phyloP scores from a whole-genome alignment of 2,329 filamentous ascomycete genomes.

The Escovopsis sp. region DNA sequence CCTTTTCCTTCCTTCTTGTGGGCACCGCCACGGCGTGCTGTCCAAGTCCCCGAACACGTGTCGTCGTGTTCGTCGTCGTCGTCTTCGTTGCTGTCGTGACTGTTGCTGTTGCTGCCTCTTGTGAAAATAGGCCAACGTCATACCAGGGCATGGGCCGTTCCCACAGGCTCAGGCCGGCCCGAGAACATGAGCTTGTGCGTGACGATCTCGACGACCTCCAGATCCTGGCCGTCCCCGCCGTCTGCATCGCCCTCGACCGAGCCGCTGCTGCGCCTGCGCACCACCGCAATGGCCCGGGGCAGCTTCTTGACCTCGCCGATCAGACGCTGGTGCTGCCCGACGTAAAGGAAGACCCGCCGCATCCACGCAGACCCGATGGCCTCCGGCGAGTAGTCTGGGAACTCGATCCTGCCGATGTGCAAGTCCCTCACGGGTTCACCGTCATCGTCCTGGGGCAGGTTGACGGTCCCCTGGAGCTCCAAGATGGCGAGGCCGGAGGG shows the following conservation, averaged over 20 bases:
- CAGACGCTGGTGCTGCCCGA: slow-evolving; percentile 78
- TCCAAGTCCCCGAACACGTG: too few relatives aligned
- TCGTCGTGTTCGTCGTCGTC: too few relatives aligned
- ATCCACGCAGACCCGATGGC: slow-evolving; percentile 55
- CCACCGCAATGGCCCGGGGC: slow-evolving; percentile 60
- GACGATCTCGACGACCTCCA: slow-evolving; percentile 80
- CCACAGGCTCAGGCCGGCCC: slow-evolving; percentile 71
- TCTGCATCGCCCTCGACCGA: slow-evolving; percentile 10
- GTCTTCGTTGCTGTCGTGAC: too few relatives aligned
- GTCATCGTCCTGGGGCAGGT: slow-evolving; percentile 40
- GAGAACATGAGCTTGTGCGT: slow-evolving; percentile 79
- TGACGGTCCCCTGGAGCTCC: slow-evolving; percentile 85
- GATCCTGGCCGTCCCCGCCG: slow-evolving; percentile 31
- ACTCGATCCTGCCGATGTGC: slow-evolving; percentile 56
- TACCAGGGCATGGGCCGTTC: slow-evolving; percentile 22
- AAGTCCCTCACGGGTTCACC: slow-evolving; percentile 15
- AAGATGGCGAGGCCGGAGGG: slow-evolving; percentile 79
- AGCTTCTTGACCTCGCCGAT: slow-evolving; percentile 85
- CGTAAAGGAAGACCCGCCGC: slow-evolving; percentile 76
- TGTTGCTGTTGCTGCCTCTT: not conserved
- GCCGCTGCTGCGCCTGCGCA: slow-evolving; percentile 39
- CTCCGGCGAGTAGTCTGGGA: slow-evolving; percentile 51
- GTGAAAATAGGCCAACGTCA: not conserved
- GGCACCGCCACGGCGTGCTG: too few relatives aligned
- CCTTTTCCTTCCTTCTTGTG: too few relatives aligned